Conservation (phyloP, 1,284 basidiomycete species). For the Cerrena zonata region DNA sequence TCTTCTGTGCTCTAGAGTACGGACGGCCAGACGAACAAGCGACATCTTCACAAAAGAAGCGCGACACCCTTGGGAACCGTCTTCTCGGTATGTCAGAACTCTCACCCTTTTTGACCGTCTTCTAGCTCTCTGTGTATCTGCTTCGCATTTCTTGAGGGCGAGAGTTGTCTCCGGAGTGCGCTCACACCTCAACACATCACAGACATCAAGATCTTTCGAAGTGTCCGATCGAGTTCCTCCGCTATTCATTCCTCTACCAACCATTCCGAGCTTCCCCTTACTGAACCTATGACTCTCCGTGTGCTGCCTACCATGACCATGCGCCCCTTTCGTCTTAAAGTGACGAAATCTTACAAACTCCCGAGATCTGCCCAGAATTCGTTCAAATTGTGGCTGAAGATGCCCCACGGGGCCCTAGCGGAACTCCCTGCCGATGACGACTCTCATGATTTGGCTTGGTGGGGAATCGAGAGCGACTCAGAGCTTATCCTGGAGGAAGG, state of each 20-base stretch:
- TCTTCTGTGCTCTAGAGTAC: slow-evolving; percentile 42
- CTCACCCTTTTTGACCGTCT: background rate
- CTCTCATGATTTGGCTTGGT: slow-evolving; percentile 56
- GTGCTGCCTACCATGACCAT: slow-evolving; percentile 65
- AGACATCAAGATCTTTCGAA: background rate
- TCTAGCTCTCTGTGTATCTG: background rate
- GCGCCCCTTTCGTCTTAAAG: slow-evolving; percentile 41
- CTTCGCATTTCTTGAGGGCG: background rate
- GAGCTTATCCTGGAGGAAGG: slow-evolving; percentile 30
- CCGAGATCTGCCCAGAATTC: slow-evolving; percentile 24
- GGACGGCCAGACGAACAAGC: slow-evolving; percentile 44
- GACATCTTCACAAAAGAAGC: slow-evolving; percentile 22
- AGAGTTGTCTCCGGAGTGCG: background rate
- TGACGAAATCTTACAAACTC: slow-evolving; percentile 28
- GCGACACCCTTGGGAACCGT: slow-evolving; percentile 54
- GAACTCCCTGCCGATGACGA: slow-evolving; percentile 43
- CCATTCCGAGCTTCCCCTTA: background rate
- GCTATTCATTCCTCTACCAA: background rate
- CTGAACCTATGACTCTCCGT: slow-evolving; percentile 31
- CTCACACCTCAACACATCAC: background rate
- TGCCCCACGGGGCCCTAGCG: slow-evolving; percentile 42
- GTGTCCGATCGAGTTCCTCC: background rate
- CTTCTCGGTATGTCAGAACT: slow-evolving; percentile 48
- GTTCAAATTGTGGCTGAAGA: slow-evolving; percentile 48
- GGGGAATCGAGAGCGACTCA: slow-evolving; percentile 61